Percentiles rank a stretch among this genome's conserved stretches.
These are phyloP conservation scores for Candida mesenterica DNA, from an alignment of 1,139 yeast species.

Conservation along the genomic window DNA sequence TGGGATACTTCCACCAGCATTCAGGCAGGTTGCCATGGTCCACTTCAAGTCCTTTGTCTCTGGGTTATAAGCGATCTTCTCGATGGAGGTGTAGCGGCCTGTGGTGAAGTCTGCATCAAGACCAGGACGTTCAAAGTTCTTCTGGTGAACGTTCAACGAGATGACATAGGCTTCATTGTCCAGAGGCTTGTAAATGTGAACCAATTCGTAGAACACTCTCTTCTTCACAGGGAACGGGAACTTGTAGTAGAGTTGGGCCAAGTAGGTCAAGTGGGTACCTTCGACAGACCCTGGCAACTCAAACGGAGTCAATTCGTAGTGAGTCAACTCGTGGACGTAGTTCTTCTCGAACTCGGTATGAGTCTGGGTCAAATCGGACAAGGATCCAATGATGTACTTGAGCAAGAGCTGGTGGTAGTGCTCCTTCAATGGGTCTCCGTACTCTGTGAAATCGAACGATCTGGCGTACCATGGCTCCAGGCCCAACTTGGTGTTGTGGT, in stretches of 20 bases:
- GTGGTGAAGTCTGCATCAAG: constrained; percentile 25
- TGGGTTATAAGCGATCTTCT: constrained; percentile 42
- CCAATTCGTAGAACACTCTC: constrained; percentile 61
- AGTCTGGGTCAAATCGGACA: constrained; percentile 20
- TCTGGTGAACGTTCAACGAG: constrained; percentile 46
- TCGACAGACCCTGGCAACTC: constrained; percentile 11
- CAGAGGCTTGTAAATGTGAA: constrained; percentile 40
- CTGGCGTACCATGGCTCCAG: constrained; percentile 24
- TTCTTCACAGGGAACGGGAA: constrained; percentile 48
- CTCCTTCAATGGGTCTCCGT: constrained; percentile 15
- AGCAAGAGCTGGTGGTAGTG: constrained; percentile 14
- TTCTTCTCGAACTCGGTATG: constrained; percentile 37
- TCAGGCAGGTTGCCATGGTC: constrained; percentile 65
- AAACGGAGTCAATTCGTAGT: constrained; percentile 21
- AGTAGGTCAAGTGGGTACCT: constrained; percentile 16
- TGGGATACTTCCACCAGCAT: constrained; percentile 68
- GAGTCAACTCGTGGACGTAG: constrained; percentile 32
- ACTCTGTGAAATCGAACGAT: constrained; percentile 17
- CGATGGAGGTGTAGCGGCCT: constrained; percentile 60
- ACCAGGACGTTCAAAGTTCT: constrained; percentile 14
- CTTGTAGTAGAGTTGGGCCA: constrained; percentile 40
- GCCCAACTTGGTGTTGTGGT: constrained; percentile 16
- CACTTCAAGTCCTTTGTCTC: constrained; percentile 47
- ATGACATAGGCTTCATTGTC: constrained; percentile 45
- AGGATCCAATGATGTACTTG: constrained; percentile 20